Base-by-base conservation (phyloP, 2,329 filamentous ascomycete genomes). In the Verticillium dahliae region DNA sequence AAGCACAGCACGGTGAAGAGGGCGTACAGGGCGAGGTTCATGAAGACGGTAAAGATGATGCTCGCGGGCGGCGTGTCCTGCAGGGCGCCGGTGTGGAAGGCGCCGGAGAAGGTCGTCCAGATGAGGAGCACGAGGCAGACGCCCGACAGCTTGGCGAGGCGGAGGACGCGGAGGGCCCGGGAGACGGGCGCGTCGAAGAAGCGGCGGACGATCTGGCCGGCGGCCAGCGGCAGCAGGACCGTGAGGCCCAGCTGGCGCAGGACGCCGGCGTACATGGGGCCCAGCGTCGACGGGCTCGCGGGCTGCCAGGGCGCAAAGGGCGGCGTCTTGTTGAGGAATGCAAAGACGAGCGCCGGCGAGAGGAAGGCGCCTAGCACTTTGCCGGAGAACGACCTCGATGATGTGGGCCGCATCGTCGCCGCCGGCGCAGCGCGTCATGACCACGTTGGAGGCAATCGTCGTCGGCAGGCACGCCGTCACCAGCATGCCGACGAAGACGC, bases 401-500 rank as follows among this genome's bases (percentile, higher is more conserved):
- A 89, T 79, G 57, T 84, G 84, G 0, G 85, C 83, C 2, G 84
- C 84, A 62, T 86, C 84, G 66, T 91, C 89, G 5, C 89, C 89
- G 41, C 87, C 85, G 0, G 89, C 85, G 45, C 85, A 80, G 33
- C 87, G 77, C 6, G 89, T 91, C 87, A 91, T 90, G 50, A 91
- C 86, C 7, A 90, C 86, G 70, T 91, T 91, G 56, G 85, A 90
- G 7, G 86, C 83, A 67, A 91, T 89, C 0, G 89, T 91, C 0
- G 89, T 91, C 1, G 89, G 88, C 4, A 90, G 83, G 68, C 84
- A 88, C n/a, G 85, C 82, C 1, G 86, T 80, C 45, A 89, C 83
- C 3, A 90, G 80, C 71, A 90, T 84, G 10, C 89, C 89, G 3
- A 89, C 82, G 35, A 91, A 75, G 50, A 91, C 79, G 62, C 85